Base-by-base conservation (phyloP, 805 yeast genomes). In the Dipodascus geniculatus region DNA sequence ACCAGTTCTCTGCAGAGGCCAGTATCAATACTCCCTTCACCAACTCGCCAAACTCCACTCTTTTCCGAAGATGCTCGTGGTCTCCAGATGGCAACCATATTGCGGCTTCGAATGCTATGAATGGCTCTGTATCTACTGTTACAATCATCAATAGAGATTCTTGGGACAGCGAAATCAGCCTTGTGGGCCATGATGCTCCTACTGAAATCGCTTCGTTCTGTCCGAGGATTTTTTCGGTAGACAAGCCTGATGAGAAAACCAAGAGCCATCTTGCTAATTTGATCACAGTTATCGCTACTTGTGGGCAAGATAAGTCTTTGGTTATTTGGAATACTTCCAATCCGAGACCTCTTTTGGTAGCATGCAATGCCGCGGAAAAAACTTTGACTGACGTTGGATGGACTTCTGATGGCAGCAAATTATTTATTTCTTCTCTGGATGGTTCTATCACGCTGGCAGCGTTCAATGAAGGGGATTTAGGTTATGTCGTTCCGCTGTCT, bases 221-320 rank as follows among this genome's bases (percentile, higher is more conserved):
- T 42, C 76, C 75, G 1, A 61, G 75, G 4, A 61, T 69, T 55
- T 73, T 66, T 55, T 42, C 62, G 16, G 50, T 60, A 6, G 33
- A 48, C 24, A 52, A 55, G 62, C 65, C 54, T 69, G 19, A 14
- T 48, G 52, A 52, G 38, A 66, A 67, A 57, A 6, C 49, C 4
- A 47, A 22, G 19, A 22, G 28, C n/a, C 17, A 22, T 22, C n/a
- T 22, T 8, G 8, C 31, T 22, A 22, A 20, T 8, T 70, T 76
- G 53, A 58, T 85, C 4, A 83, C 96, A 0, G 79, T 91, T 0
- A 73, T 91, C n/a, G 96, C 97, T 1, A 85, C 96, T 24, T 96
- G 91, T 11, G 98, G 98, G 9, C 98, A 91, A 68, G 99, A 91
- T 68, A 82, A 87, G 61, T 78, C 89, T 0, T 68, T 93, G 42